These are phyloP conservation scores for Colletotrichum theobromicola DNA, from an alignment of 2,329 filamentous ascomycete genomes.

Conservation along the genomic window DNA sequence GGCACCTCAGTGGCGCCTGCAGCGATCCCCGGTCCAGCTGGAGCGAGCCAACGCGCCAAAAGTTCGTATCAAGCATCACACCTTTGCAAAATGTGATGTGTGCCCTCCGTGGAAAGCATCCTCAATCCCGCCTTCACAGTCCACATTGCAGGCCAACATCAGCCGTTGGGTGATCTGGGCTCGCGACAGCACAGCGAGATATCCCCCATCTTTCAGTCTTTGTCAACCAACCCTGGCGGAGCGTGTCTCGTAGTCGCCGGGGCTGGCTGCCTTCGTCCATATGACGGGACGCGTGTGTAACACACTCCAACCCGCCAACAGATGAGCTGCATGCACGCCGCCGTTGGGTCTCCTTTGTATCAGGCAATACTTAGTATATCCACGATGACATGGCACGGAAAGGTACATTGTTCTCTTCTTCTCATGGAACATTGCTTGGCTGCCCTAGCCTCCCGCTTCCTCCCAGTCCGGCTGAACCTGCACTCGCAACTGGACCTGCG, in stretches of 20 bases:
- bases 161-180: neutral
- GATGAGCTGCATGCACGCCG: neutral
- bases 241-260: neutral
- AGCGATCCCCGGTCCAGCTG: conserved; percentile 7
- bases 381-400: conserved; percentile 6
- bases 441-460: neutral
- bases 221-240: neutral
- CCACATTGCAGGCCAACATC: neutral
- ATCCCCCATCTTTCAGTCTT: neutral
- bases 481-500: neutral
- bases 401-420: neutral
- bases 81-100: neutral
- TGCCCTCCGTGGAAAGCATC: neutral
- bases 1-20: conserved; percentile 1
- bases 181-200: neutral
- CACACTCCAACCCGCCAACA: neutral
- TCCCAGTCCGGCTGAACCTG: neutral
- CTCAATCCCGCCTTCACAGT: neutral
- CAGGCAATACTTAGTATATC: neutral
- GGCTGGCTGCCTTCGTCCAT: neutral
- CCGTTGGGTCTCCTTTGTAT: conserved; percentile 6
- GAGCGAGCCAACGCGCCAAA: neutral
- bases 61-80: conserved; percentile 5
- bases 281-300: neutral
- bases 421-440: neutral